Base-by-base conservation (phyloP, 169 alveolate genomes). In the Miamiensis avidus region DNA sequence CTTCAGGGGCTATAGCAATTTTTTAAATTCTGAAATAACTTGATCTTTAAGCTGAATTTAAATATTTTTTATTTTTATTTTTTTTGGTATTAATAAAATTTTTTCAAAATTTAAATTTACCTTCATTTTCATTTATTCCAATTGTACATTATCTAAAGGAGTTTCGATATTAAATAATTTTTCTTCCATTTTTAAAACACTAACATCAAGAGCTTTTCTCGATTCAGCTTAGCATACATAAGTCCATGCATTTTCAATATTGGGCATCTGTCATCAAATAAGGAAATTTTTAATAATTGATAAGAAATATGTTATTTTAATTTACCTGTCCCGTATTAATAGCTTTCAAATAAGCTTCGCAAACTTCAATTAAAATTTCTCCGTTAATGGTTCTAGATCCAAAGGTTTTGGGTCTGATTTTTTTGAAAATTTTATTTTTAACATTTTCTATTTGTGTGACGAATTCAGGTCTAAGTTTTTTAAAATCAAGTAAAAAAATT, bases 201-300 rank as follows among this genome's bases (percentile, higher is more conserved):
- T 75, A 81, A 79, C 89, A 75, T 92, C 83, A 49, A 92, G 75
- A 0, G 95, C 91, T 81, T 92, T 89, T 78, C 90, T 85, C 72
- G 95, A 91, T 90, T 96, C 97, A 78, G 87, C 91, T 84, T 93
- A 78, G 34, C 94, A 87, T 0, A 96, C 93, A 81, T 93, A 94
- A 76, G 94, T 92, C 97, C 98, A 96, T n/a, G 97, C 95, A 77
- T 89, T 81, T 89, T 96, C 96, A 34, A 96, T 94, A 76, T 89
- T 89, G 25, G 98, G 98, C n/a, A 94, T 95, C 29, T 90, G 77
- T 11, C 4, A 49, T 49, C 20, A n/a, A n/a, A n/a, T 49, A 11
- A 49, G 20, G 20, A 49, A 49, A 49, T 11, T 49, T 49, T 11
- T 49, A 49, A 49, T 49, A 49, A 49, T 49, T 49, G 4, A 49